Percentiles rank a stretch among this genome's conserved stretches.
These are phyloP conservation scores for Aspergillus brasiliensis DNA, from an alignment of 2,329 filamentous ascomycete genomes.

Conservation along the genomic window DNA sequence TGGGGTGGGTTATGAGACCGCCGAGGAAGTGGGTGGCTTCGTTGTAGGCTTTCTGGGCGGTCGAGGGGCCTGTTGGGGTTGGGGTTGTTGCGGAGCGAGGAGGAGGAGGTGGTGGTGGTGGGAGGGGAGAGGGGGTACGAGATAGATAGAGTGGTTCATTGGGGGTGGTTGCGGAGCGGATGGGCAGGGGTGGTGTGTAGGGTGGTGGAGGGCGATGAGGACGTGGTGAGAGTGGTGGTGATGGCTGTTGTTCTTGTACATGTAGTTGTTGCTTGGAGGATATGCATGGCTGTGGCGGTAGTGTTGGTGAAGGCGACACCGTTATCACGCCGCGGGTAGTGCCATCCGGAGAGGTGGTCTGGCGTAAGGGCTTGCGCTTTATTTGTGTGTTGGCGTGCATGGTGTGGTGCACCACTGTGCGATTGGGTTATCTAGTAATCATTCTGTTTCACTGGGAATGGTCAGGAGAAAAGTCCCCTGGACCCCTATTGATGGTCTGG, in stretches of 20 bases:
- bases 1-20: slow-evolving; percentile 64
- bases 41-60: slow-evolving; percentile 39
- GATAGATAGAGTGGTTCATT: not conserved
- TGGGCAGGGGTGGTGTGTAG: not conserved
- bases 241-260: not conserved
- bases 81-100: slow-evolving; percentile 2
- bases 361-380: not conserved
- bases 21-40: slow-evolving; percentile 68
- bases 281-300: not conserved
- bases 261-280: not conserved
- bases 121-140: slow-evolving; percentile 10
- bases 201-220: not conserved
- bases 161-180: not conserved
- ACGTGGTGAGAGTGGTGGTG: not conserved
- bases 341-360: not conserved
- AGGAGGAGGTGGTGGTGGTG: not conserved
- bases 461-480: slow-evolving; percentile 1
- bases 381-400: not conserved
- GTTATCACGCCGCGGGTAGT: not conserved
- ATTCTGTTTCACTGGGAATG: not conserved
- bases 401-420: not conserved
- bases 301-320: not conserved
- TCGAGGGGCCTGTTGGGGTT: slow-evolving; percentile 7
- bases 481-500: not conserved
- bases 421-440: not conserved